Conservation (phyloP, 2,329 filamentous ascomycete species). For the Xylaria sp. region DNA sequence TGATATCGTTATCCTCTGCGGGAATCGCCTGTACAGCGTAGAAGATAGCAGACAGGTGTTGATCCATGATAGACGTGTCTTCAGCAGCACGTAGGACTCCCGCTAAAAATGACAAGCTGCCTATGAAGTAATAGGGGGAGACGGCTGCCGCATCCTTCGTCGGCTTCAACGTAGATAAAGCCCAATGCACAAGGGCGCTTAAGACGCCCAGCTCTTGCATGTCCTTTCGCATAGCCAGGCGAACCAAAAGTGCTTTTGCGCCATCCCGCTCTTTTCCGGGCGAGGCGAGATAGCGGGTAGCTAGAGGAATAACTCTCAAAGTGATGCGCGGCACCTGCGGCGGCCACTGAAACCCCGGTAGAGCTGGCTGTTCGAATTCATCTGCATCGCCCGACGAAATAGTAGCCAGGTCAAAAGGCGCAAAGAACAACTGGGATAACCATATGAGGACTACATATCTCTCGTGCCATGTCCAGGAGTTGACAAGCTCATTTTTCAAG, state of each 20-base stretch:
- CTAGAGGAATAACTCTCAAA: slow-evolving; percentile 75
- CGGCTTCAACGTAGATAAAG: slow-evolving; percentile 68
- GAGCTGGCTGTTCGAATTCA: slow-evolving; percentile 55
- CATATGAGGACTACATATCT: slow-evolving; percentile 88
- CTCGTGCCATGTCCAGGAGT: slow-evolving; percentile 81
- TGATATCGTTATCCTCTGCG: slow-evolving; percentile 59
- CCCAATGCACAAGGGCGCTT: slow-evolving; percentile 75
- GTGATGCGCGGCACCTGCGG: slow-evolving; percentile 74
- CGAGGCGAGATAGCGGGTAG: slow-evolving; percentile 75
- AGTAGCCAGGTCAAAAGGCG: slow-evolving; percentile 89
- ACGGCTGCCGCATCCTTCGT: slow-evolving; percentile 51
- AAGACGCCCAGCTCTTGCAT: slow-evolving; percentile 84
- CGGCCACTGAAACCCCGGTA: slow-evolving; percentile 67
- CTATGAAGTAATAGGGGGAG: slow-evolving; percentile 80
- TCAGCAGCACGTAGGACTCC: slow-evolving; percentile 76
- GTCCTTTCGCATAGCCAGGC: slow-evolving; percentile 84
- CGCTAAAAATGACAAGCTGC: slow-evolving; percentile 81
- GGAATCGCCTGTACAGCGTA: slow-evolving; percentile 69
- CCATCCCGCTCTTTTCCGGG: slow-evolving; percentile 91
- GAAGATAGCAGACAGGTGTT: slow-evolving; percentile 74
- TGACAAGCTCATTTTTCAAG: slow-evolving; percentile 32
- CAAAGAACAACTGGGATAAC: slow-evolving; percentile 83
- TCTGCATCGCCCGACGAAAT: slow-evolving; percentile 75
- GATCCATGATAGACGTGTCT: slow-evolving; percentile 78
- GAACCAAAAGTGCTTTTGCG: slow-evolving; percentile 83